Conservation (phyloP, 306 rosid genomes). For the Amphicarpaea edgeworthii region DNA sequence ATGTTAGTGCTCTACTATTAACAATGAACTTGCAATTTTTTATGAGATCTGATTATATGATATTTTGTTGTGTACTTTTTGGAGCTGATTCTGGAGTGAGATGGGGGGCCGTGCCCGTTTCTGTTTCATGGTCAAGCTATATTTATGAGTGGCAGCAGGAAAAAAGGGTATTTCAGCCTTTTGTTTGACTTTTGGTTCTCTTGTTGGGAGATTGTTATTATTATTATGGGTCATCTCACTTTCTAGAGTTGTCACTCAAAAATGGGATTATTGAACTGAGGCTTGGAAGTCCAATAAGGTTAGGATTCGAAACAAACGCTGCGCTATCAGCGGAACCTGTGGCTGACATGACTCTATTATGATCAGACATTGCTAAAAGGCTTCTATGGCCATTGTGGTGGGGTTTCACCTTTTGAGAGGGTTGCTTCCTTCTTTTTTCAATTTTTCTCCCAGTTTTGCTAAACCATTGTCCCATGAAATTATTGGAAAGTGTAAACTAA, state of each 20-base stretch:
- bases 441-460: background rate
- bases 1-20: slow-evolving; percentile 32
- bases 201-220: slow-evolving; percentile 42
- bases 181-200: slow-evolving; percentile 46
- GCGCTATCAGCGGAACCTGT: slow-evolving; percentile 16
- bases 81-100: slow-evolving; percentile 47
- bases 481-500: background rate
- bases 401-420: slow-evolving; percentile 38
- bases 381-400: slow-evolving; percentile 31
- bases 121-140: slow-evolving; percentile 42
- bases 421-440: background rate
- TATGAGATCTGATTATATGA: slow-evolving; percentile 18
- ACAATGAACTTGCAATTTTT: slow-evolving; percentile 26
- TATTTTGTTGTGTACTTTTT: slow-evolving; percentile 39
- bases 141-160: slow-evolving; percentile 29
- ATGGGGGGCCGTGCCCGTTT: slow-evolving; percentile 36
- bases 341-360: slow-evolving; percentile 46
- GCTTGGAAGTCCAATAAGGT: slow-evolving; percentile 15
- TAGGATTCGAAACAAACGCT: slow-evolving; percentile 24
- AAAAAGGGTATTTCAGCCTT: slow-evolving; percentile 39
- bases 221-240: slow-evolving; percentile 29
- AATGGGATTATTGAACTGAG: slow-evolving; percentile 36
- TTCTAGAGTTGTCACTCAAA: slow-evolving; percentile 33
- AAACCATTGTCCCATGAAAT: background rate
- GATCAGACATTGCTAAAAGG: slow-evolving; percentile 25